Evolutionary conservation across 2,329 filamentous ascomycete species (phyloP).

Genomic region (Arthrobotrys pseudoclavata): DNA sequence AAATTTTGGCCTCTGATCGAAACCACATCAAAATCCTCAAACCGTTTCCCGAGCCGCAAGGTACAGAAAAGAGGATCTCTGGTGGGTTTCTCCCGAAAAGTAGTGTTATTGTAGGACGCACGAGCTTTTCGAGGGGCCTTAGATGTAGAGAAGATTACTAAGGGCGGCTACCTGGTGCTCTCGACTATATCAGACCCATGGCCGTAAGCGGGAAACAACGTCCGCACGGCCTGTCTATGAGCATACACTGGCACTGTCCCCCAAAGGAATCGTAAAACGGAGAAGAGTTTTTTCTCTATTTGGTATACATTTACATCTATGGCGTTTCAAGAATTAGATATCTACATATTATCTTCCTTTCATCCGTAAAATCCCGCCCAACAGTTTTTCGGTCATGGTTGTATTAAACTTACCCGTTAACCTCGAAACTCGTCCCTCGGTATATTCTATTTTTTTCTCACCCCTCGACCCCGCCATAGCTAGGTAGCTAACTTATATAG

Average conservation of each 20-base stretch:
- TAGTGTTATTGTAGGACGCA: not conserved
- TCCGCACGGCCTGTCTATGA: not conserved
- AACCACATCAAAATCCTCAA: conserved; percentile 1
- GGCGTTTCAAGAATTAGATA: too few species aligned
- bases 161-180: not conserved
- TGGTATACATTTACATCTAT: not conserved
- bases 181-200: not conserved
- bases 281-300: not conserved
- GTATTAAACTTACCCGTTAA: conserved; percentile 4
- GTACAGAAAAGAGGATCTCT: not conserved
- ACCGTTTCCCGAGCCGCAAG: conserved; percentile 27
- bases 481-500: not conserved
- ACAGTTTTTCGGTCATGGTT: not conserved
- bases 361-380: conserved; percentile 6
- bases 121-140: not conserved
- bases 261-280: not conserved
- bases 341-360: not conserved
- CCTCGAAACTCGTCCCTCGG: conserved; percentile 30
- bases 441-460: not conserved
- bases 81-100: not conserved
- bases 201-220: not conserved
- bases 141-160: not conserved
- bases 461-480: not conserved
- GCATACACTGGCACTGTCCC: not conserved
- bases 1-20: conserved; percentile 4